phyloP scores from a whole-genome alignment of 2,329 filamentous ascomycete species.

The Alternaria burnsii region DNA sequence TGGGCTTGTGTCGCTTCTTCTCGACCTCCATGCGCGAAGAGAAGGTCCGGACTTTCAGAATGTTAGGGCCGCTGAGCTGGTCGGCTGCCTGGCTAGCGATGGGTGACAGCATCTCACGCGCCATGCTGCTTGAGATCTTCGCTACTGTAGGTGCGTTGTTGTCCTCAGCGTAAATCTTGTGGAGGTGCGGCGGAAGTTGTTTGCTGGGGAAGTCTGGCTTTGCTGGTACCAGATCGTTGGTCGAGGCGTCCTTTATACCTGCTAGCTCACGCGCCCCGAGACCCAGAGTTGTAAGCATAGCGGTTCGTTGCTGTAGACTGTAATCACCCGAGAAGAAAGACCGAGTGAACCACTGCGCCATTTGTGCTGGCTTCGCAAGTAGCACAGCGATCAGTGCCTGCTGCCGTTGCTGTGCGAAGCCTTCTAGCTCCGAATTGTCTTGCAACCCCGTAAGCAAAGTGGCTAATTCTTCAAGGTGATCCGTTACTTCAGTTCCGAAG shows the following conservation, averaged over 20 bases:
- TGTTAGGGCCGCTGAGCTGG: constrained; percentile 77
- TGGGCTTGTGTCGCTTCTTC: constrained; percentile 65
- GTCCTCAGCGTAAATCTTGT: constrained; percentile 70
- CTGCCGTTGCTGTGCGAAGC: constrained; percentile 77
- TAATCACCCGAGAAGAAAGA: constrained; percentile 93
- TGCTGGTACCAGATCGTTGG: constrained; percentile 53
- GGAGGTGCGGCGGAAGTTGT: constrained; percentile 75
- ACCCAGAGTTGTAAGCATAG: constrained; percentile 82
- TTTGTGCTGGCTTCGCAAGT: constrained; percentile 75
- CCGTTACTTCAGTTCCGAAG: constrained; percentile 86
- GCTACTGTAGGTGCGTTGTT: constrained; percentile 67
- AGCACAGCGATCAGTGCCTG: constrained; percentile 85
- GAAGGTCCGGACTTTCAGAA: constrained; percentile 89
- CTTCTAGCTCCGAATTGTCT: constrained; percentile 78
- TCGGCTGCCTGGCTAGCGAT: constrained; percentile 85
- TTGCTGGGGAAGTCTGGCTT: constrained; percentile 77
- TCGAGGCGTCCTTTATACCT: constrained; percentile 70
- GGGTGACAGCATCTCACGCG: constrained; percentile 78
- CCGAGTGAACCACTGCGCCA: constrained; percentile 84
- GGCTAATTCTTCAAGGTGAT: constrained; percentile 84
- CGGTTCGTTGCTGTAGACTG: constrained; percentile 82
- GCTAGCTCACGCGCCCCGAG: constrained; percentile 85
- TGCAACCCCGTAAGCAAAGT: constrained; percentile 79
- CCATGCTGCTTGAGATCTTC: constrained; percentile 71
- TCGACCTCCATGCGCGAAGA: constrained; percentile 77